A percentile compares a stretch with the other conserved stretches of the same genome.
phyloP scores from a whole-genome alignment of 768 basidiomycete genomes.

The Calvatia gigantea region DNA sequence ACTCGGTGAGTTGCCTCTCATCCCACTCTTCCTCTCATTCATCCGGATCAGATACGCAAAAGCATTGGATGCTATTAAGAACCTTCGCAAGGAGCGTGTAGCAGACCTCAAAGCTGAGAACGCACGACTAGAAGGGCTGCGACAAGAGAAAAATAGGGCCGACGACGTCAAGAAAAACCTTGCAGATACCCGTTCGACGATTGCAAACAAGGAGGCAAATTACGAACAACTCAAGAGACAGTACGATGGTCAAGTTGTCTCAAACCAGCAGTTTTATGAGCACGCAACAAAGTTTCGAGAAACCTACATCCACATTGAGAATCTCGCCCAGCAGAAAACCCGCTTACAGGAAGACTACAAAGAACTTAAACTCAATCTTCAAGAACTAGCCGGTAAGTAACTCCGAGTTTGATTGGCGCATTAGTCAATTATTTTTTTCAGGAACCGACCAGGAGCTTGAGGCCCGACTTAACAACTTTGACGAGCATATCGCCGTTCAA shows the following conservation, averaged over 20 bases:
- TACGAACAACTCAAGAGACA: slow-evolving; percentile 67
- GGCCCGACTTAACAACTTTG: slow-evolving; percentile 52
- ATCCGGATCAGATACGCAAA: slow-evolving; percentile 78
- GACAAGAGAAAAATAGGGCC: slow-evolving; percentile 79
- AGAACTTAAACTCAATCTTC: slow-evolving; percentile 58
- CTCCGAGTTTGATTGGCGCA: neutral
- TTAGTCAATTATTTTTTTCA: slow-evolving; percentile 22
- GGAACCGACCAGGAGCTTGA: slow-evolving; percentile 74
- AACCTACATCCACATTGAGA: slow-evolving; percentile 68
- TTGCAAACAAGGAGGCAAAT: slow-evolving; percentile 69
- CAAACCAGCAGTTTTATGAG: slow-evolving; percentile 81
- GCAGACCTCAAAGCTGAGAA: slow-evolving; percentile 92
- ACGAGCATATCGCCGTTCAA: slow-evolving; percentile 50
- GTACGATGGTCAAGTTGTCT: slow-evolving; percentile 60
- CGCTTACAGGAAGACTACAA: slow-evolving; percentile 59
- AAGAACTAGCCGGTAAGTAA: slow-evolving; percentile 62
- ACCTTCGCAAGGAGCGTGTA: slow-evolving; percentile 83
- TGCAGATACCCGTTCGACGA: slow-evolving; percentile 52
- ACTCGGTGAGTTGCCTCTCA: slow-evolving; percentile 59
- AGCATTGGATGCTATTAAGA: slow-evolving; percentile 89
- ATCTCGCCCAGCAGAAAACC: slow-evolving; percentile 57
- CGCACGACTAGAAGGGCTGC: slow-evolving; percentile 74
- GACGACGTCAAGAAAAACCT: slow-evolving; percentile 76
- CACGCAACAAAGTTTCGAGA: slow-evolving; percentile 84
- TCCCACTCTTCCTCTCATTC: neutral